Evolutionary conservation across 805 yeast genomes (phyloP), one percentile per base, ranked within the genome.

Genomic region (Candida ovalis): DNA sequence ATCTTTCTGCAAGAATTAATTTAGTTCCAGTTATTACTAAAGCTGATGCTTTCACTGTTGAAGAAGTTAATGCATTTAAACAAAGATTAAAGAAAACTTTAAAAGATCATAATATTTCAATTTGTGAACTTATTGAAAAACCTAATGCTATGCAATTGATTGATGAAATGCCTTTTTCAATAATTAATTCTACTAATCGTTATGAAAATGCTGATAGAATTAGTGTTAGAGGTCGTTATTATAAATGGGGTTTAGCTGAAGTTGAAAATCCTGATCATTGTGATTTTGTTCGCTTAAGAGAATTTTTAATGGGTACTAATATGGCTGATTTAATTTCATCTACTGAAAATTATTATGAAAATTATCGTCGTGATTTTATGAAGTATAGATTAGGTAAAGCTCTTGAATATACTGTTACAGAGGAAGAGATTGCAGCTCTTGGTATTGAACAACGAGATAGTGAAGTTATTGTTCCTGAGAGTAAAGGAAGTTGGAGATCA

Each of bases 181-280:
- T 89, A 2, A 80, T 91, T 51, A 85, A 90, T 19, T 80, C 95
- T 2, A 82, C 75, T 52, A 73, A 75, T 10, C 68, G 66, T 45
- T 76, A 74, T 28, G 56, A 60, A 42, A 74, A 74, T 44, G 56
- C 66, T 3, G 68, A 69, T 9, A 82, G 82, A 9, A 67, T 74
- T 28, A 51, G 67, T 3, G 86, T 86, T 25, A 74, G 86, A 53
- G 96, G 94, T 17, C 76, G 96, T 59, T 75, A 76, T 60, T 91
- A 89, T 69, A 75, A 72, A 17, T 91, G 97, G 97, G 97, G 97
- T 0, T 66, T 78, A 21, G 87, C 88, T 13, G 96, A 90, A 61
- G 86, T 88, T 37, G 96, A 87, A 60, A 84, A 88, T 63, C 77
- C 76, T 18, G 65, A 70, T 8, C 90, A 86, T 64, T 88, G 96